phyloP scores from a whole-genome alignment of 2,329 filamentous ascomycete species.

The Fusarium brevicatenulatum region DNA sequence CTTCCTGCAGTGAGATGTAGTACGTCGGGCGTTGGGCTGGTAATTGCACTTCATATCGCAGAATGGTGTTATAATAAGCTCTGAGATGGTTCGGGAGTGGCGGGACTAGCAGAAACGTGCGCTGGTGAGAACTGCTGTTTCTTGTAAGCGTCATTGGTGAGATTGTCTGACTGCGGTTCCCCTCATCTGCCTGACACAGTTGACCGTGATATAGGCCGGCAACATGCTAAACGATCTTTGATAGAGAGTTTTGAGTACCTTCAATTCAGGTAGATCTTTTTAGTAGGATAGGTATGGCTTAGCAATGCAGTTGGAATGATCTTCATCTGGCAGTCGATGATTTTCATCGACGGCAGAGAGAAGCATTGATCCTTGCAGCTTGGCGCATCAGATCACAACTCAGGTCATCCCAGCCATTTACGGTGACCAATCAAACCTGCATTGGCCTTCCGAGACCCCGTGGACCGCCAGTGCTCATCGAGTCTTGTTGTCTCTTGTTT shows the following conservation, averaged over 20 bases:
- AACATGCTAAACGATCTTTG: not conserved
- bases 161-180: not conserved
- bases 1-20: not conserved
- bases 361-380: not conserved
- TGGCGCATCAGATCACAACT: not conserved
- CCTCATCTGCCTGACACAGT: not conserved
- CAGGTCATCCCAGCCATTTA: not conserved
- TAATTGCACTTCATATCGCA: not conserved
- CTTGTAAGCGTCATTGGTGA: not conserved
- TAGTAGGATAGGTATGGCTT: accelerated
- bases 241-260: accelerated
- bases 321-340: not conserved
- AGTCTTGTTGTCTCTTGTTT: not conserved
- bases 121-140: not conserved
- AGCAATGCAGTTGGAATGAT: not conserved
- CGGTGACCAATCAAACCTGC: not conserved
- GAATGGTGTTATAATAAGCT: not conserved
- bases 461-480: not conserved
- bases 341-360: not conserved
- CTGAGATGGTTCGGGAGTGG: not conserved
- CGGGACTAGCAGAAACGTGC: not conserved
- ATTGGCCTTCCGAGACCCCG: not conserved
- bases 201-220: not conserved
- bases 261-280: accelerated
- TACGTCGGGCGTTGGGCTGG: not conserved